Conservation (phyloP, 1,284 basidiomycete species). For the Puccinia novopanici region DNA sequence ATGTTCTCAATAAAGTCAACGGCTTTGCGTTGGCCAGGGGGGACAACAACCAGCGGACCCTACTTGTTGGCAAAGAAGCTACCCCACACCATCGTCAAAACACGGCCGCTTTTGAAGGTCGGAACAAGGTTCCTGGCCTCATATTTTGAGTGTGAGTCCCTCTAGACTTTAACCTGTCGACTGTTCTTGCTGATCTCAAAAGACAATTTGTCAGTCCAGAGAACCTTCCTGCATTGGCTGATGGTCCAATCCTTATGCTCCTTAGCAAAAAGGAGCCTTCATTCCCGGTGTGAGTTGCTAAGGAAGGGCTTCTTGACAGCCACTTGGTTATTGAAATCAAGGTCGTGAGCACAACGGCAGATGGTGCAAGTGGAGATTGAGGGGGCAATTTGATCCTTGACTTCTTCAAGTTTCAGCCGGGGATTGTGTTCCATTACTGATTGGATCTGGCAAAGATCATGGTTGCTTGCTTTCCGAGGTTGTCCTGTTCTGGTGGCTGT, state of each 20-base stretch:
- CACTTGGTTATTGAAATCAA: not conserved
- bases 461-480: not conserved
- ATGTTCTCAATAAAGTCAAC: too few relatives aligned
- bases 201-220: conserved; percentile 20
- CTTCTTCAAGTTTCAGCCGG: not conserved
- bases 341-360: not conserved
- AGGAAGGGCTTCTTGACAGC: conserved; percentile 3
- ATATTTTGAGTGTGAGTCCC: not conserved
- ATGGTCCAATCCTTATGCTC: not conserved
- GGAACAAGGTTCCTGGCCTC: too few relatives aligned
- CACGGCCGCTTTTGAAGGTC: too few relatives aligned
- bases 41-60: too few relatives aligned
- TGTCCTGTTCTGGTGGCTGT: not conserved
- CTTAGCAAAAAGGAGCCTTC: conserved; percentile 9
- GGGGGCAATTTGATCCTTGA: not conserved
- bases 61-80: too few relatives aligned
- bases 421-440: not conserved
- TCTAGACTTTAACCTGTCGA: conserved; percentile 3
- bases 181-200: conserved; percentile 24
- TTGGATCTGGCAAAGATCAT: not conserved
- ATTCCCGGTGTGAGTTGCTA: not conserved
- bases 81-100: too few relatives aligned
- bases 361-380: not conserved
- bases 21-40: too few relatives aligned
- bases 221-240: conserved; percentile 4